Evolutionary conservation across 2,329 filamentous ascomycete species (phyloP), one percentile per base, ranked within the genome.

Genomic region (Byssoonygena ceratinophila): DNA sequence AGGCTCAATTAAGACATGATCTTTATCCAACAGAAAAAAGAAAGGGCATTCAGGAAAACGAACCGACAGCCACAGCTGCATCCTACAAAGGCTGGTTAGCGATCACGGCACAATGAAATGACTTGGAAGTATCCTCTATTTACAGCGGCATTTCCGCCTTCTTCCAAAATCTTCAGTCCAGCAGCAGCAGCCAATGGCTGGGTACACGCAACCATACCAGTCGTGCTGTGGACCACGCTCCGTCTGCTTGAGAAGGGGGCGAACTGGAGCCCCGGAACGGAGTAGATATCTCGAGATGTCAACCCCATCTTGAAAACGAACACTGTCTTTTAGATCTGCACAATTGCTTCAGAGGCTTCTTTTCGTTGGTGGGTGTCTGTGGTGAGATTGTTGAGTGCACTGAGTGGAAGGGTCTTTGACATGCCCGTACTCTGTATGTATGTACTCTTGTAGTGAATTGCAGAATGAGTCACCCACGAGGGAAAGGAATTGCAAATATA

Each of bases 91-190:
- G 8, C 5, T 27, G 2, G 46, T 53, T 50, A 55, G 44, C 23
- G 27, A 40, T 32, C 5, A 34, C 39, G 20, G 20, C n/a, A 46
- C 25, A 11, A 18, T 31, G n/a, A 22, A 46, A 3, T 3, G 34
- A 20, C 43, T n/a, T n/a, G n/a, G n/a, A 5, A 39, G 8, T 37
- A 31, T 29, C 12, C 1, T 40, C 22, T 16, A 76, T 84, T 69
- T 76, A 94, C 88, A 59, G 90, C 92, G 57, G 88, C 89, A 73
- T 97, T 98, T 51, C 92, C 92, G 53, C 92, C 92, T 45, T 85
- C 82, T 54, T 83, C 80, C n/a, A 98, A 73, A 36, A 97, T 77
- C 53, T 85, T 82, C 49, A 96, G 79, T 20, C 92, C 92, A 55
- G 89, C 94, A 69, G 86, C 86, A 22, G 87, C 85, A 4, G 92